Conservation (phyloP, 2,329 filamentous ascomycete species). For the Triangularia verruculosa region DNA sequence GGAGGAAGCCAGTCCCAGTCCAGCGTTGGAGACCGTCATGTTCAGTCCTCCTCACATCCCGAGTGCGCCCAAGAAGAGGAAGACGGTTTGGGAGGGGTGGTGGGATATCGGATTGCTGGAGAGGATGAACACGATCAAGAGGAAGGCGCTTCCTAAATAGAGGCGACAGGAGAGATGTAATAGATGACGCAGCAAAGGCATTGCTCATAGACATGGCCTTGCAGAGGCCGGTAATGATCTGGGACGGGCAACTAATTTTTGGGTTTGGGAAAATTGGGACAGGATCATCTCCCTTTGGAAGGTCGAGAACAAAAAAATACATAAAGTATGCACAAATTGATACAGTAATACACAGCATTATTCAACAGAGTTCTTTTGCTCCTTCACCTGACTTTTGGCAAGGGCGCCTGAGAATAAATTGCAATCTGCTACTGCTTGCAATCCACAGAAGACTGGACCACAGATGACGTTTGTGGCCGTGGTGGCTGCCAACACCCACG, state of each 20-base stretch:
- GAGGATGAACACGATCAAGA: conserved; percentile 29
- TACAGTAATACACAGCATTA: neutral
- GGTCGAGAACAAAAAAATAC: neutral
- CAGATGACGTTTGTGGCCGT: no score
- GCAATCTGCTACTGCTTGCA: no score
- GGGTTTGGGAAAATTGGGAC: neutral
- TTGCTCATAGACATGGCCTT: neutral
- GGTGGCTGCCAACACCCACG: no score
- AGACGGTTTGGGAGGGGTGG: conserved; percentile 28
- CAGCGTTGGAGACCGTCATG: conserved; percentile 13
- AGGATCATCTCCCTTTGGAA: neutral
- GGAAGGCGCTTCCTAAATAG: conserved; percentile 14
- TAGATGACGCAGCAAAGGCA: neutral
- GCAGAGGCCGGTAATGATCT: neutral
- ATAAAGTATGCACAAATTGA: neutral
- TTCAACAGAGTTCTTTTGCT: no score
- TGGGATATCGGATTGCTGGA: conserved; percentile 29
- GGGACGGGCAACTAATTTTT: neutral
- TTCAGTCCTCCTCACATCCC: neutral
- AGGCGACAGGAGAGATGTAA: neutral
- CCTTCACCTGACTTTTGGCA: no score
- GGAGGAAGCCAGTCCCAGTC: neutral
- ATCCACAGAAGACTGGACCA: no score
- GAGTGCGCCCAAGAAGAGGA: conserved; percentile 15
- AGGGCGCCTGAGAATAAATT: no score